Evolutionary conservation across 1,139 yeast genomes (phyloP), one percentile per base, ranked within the genome.

Genomic region (Kurtzmaniella quercitrusa): DNA sequence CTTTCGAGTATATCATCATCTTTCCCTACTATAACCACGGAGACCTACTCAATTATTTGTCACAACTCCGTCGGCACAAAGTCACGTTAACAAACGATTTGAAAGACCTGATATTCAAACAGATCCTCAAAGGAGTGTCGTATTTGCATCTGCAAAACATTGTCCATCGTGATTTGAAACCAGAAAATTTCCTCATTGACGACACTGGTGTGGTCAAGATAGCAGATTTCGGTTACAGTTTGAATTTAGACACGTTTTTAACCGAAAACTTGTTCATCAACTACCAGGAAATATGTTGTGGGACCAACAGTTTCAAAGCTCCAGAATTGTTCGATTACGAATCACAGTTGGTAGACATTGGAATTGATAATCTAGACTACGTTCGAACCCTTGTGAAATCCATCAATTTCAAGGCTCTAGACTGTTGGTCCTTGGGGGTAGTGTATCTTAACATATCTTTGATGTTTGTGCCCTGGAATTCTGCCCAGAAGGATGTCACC

Each of bases 271-370:
- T 55, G n/a, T 50, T 44, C 14, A 46, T 50, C 0, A 57, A 62
- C 29, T 61, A 63, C 1, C 58, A 57, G 24, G 60, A 59, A 33
- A 48, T 75, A 11, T 60, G 56, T 41, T 62, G 75, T 47, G 84
- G 84, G 1, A 79, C 84, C 1, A 66, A 64, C 33, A 71, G 79
- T 16, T 79, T 77, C 56, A 79, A 77, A 52, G 77, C 83, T 0
- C 83, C 84, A 0, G 83, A 79, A 52, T 53, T 77, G 37, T 73
- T 69, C 49, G 49, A 54, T 14, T 55, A 57, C 38, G 75, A 68
- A 44, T 8, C 36, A 9, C 36, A 41, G 1, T 44, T 47, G 10
- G 41, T 54, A 10, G 40, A 40, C 1, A 45, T 46, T 12, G 51
- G 45, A 15, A 15, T 11, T 2, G 37, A 34, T 3, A 14, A 19